These are phyloP conservation scores for Fallopia convolvulus DNA, from an alignment of 148 eudicot genomes.

Conservation along the genomic window DNA sequence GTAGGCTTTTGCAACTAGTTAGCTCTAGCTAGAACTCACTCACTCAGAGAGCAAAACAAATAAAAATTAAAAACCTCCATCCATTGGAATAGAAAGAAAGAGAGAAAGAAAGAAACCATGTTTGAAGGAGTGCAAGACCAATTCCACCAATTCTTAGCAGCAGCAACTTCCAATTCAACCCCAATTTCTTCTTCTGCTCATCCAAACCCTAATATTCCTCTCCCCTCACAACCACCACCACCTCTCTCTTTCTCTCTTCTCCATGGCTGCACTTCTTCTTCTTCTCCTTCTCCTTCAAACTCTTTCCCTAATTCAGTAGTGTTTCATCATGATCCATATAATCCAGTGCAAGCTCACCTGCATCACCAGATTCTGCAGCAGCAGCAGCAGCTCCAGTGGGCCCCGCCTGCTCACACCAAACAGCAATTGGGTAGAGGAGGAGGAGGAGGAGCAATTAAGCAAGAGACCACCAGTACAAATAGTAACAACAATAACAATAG, in stretches of 20 bases:
- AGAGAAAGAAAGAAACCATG: slow-evolving; percentile 28
- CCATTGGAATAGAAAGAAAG: neutral
- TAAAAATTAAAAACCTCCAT: neutral
- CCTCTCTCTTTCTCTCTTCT: slow-evolving; percentile 26
- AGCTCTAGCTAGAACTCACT: slow-evolving; percentile 7
- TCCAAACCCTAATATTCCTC: neutral
- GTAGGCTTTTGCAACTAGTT: neutral
- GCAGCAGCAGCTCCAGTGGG: slow-evolving; percentile 6
- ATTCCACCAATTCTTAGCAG: slow-evolving; percentile 64
- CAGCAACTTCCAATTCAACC: slow-evolving; percentile 22
- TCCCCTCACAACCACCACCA: slow-evolving; percentile 10
- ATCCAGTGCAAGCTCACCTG: neutral
- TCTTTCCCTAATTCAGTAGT: slow-evolving; percentile 10
- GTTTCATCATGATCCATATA: slow-evolving; percentile 19
- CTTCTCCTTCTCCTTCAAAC: slow-evolving; percentile 5
- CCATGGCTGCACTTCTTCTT: slow-evolving; percentile 12
- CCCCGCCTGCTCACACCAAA: neutral
- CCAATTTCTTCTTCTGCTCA: neutral
- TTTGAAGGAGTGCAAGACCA: slow-evolving; percentile 77
- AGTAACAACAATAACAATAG: neutral
- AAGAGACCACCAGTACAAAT: neutral
- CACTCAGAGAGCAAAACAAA: neutral
- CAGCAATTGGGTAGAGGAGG: neutral
- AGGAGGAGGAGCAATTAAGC: neutral
- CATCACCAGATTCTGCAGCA: slow-evolving; percentile 16